Evolutionary conservation across 202 grass and related monocot species (phyloP), one percentile per base, ranked within the genome.

Genomic region (Eragrostis tef): DNA sequence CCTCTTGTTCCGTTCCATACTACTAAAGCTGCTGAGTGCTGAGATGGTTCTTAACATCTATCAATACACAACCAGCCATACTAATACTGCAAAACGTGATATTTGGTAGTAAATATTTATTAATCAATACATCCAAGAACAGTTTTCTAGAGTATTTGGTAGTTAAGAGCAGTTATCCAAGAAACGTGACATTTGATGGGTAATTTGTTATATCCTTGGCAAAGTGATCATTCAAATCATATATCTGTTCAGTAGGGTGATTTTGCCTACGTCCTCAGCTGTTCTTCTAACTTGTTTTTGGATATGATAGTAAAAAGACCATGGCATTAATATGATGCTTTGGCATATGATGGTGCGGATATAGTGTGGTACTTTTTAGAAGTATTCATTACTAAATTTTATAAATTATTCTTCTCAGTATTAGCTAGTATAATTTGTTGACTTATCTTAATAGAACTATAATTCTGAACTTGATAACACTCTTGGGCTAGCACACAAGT

Each of bases 1-100:
- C 20, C 56, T 45, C 72, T 88, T 36, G 8, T 88, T 56, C 31
- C 49, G 69, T 85, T 25, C 16, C 85, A 75, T 78, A 62, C 26
- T 80, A 64, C 0, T 62, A 34, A 70, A 70, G 2, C 81, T 80
- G 17, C 31, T 84, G 7, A 71, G 47, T 65, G 29, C 60, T 70
- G 31, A 81, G 14, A 64, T 67, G 64, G 51, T 71, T 71, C 41
- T 20, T 6, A 54, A 45, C 53, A 31, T 75, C 2, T 13, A 63
- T 77, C 22, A 46, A 58, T 7, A 77, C 5, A 6, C 9, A 50
- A 60, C 22, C 54, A 77, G 6, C 17, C 6, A 64, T 29, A 49
- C 77, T 65, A 75, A 19, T 75, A 70, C 11, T 77, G 5, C 53
- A 70, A 61, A 44, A 51, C 34, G 2, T 49, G 10, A 10, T 19